phyloP scores from a whole-genome alignment of 2,329 filamentous ascomycete genomes.

The Monilinia vaccinii-corymbosi region DNA sequence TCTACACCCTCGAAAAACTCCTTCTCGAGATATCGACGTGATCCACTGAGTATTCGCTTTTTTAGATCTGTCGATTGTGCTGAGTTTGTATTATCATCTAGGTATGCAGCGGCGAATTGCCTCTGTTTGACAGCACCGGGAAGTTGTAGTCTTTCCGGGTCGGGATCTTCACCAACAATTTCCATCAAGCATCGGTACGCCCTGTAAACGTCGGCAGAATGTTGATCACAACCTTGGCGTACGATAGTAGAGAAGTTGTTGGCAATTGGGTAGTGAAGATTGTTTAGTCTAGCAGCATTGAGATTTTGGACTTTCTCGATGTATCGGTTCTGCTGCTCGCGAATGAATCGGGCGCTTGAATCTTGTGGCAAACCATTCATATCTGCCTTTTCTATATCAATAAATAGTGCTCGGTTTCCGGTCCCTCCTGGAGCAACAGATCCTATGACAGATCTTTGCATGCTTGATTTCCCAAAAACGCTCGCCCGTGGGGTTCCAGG shows the following conservation, averaged over 20 bases:
- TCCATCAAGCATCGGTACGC: constrained; percentile 74
- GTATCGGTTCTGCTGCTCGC: constrained; percentile 78
- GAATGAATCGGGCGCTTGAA: constrained; percentile 63
- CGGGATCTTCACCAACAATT: constrained; percentile 65
- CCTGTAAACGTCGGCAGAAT: constrained; percentile 66
- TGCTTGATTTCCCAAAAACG: constrained; percentile 57
- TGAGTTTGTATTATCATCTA: constrained; percentile 64
- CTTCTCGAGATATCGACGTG: constrained; percentile 70
- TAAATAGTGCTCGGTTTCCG: constrained; percentile 53
- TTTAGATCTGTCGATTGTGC: constrained; percentile 56
- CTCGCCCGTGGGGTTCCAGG: constrained; percentile 36
- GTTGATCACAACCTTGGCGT: constrained; percentile 56
- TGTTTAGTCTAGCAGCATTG: constrained; percentile 62
- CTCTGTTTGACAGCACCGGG: constrained; percentile 63
- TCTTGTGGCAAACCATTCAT: constrained; percentile 36
- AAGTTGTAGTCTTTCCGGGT: constrained; percentile 48
- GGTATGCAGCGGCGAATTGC: constrained; percentile 65
- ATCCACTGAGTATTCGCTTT: constrained; percentile 71
- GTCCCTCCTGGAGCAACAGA: constrained; percentile 58
- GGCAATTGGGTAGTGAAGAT: constrained; percentile 62
- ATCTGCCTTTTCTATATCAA: constrained; percentile 54
- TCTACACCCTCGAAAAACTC: constrained; percentile 75
- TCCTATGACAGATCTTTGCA: constrained; percentile 83
- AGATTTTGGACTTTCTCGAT: constrained; percentile 70
- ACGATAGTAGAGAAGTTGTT: constrained; percentile 70